Percentiles rank a stretch among this genome's conserved stretches.
Evolutionary conservation across 441 rosid species (phyloP).

Genomic region (Brassica hybrid): DNA sequence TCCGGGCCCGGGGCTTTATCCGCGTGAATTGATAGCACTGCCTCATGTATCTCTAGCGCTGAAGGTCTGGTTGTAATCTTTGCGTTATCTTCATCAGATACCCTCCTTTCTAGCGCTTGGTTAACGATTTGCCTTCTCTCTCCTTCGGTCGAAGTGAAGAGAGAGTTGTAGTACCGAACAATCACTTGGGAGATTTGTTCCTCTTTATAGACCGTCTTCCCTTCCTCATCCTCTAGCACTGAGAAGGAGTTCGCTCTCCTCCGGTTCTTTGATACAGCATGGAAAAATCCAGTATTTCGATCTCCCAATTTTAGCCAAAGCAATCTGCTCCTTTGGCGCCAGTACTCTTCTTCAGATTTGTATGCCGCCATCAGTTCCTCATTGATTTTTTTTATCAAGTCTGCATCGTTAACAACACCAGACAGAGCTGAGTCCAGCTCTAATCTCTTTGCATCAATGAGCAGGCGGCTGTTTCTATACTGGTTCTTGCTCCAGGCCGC

Average conservation of each 20-base stretch:
- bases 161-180: background rate
- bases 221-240: background rate
- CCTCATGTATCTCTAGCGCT: background rate
- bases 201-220: background rate
- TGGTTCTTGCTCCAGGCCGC: background rate
- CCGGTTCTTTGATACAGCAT: background rate
- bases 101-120: background rate
- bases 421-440: background rate
- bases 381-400: too few species aligned
- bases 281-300: background rate
- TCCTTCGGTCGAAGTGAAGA: background rate
- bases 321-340: background rate
- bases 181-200: background rate
- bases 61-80: background rate
- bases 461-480: background rate
- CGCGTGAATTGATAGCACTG: background rate
- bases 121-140: background rate
- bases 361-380: background rate
- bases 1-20: background rate
- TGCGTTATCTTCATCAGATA: background rate
- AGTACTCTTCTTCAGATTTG: background rate
- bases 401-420: too few species aligned
- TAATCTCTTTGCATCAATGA: background rate
- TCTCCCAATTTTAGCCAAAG: background rate
- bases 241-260: background rate